Evolutionary conservation across 805 yeast species (phyloP), one percentile per base, ranked within the genome.

Genomic region (Nakazawaea ernobii): DNA sequence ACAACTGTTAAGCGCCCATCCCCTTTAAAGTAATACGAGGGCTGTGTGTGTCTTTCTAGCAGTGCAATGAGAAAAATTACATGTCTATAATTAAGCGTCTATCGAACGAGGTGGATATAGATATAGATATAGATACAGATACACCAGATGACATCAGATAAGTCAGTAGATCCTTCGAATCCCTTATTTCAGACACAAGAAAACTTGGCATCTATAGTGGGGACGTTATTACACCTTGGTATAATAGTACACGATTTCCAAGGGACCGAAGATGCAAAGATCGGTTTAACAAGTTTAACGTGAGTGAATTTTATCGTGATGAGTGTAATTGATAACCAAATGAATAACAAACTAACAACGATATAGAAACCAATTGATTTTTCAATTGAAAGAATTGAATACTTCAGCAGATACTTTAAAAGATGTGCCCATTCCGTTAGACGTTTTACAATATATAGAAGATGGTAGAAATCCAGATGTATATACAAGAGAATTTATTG

Each of bases 381-480:
- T 63, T n/a, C 64, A 70, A n/a, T 49, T 75, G 33, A 53, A 59
- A 28, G 60, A 59, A 28, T 52, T 75, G 37, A 62, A 64, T 32
- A 50, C 50, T 8, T 49, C 55, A 5, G 66, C 67, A 17, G 67
- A 63, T 1, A 32, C 13, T 8, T 54, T 79, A 17, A 61, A 66
- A 27, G 59, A 67, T 8, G 65, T 76, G 4, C 66, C 82, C 1
- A 73, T 86, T 3, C 97, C 97, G 1, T 63, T 85, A 35, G 97
- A 91, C 59, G 91, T 91, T n/a, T 70, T 90, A 11, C 83, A 85
- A 52, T 94, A 94, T 59, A 88, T 94, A 35, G 98, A 94, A 60
- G 95, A 89, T 59, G 99, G 99, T 2, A 73, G 99, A 55, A 94
- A 94, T 60, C 98, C 99, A 0, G 98, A 94, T 60, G 90, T 94